These are phyloP conservation scores for Botrytis hyacinthi DNA, from an alignment of 2,329 filamentous ascomycete genomes.

Conservation along the genomic window DNA sequence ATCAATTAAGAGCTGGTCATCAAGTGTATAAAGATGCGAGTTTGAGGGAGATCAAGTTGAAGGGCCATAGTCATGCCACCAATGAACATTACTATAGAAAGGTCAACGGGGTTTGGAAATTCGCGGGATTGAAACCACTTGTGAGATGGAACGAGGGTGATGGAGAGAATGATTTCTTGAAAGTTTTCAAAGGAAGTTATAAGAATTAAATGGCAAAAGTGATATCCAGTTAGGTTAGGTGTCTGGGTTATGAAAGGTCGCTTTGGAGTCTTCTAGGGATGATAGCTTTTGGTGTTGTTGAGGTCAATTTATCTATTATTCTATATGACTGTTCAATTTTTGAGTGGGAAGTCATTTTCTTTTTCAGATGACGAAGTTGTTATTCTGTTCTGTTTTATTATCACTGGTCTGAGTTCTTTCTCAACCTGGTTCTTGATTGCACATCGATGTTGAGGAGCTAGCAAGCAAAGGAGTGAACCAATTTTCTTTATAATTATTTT, in stretches of 20 bases:
- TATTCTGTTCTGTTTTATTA: background rate
- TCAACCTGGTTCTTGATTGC: background rate
- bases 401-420: fast-evolving
- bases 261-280: background rate
- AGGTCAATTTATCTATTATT: background rate
- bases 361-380: background rate
- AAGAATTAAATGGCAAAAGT: background rate
- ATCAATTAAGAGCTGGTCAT: slow-evolving; percentile 33
- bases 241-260: background rate
- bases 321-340: background rate
- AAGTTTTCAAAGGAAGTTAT: slow-evolving; percentile 33
- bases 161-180: slow-evolving; percentile 31
- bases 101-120: slow-evolving; percentile 35
- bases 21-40: slow-evolving; percentile 27
- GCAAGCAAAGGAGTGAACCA: background rate
- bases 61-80: slow-evolving; percentile 33
- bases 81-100: slow-evolving; percentile 35
- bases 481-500: background rate
- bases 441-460: background rate
- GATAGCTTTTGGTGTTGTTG: background rate
- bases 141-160: slow-evolving; percentile 33
- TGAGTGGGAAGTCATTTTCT: background rate
- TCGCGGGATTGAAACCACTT: slow-evolving; percentile 35
- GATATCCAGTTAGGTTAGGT: background rate
- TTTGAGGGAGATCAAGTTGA: slow-evolving; percentile 29